Base-by-base conservation (phyloP, 2,329 filamentous ascomycete genomes). In the Aphanocladium album region DNA sequence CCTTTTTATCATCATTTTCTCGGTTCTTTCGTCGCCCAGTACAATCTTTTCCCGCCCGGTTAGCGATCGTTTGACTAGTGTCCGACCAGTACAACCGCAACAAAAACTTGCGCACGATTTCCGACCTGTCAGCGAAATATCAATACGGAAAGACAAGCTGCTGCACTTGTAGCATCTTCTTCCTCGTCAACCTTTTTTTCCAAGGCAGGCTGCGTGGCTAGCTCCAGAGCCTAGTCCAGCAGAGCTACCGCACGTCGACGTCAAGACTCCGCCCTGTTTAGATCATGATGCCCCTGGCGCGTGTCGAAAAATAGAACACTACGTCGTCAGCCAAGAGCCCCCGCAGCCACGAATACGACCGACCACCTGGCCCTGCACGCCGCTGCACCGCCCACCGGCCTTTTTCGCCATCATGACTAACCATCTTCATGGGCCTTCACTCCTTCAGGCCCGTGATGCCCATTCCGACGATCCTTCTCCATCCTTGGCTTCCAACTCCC, bases 371-470 rank as follows among this genome's bases (percentile, higher is more conserved):
- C 51, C 30, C 30, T 30, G 30, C n/a, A n/a, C 50, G 45, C 30
- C 35, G 37, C 60, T 39, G 58, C 58, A 43, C 52, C 47, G 53
- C 62, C 63, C 66, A 67, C 68, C 65, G 65, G 67, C 66, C n/a
- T n/a, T 55, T 43, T 61, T 65, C 63, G 56, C 62, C 60, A 65
- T 62, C 64, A 75, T 74, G 73, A 72, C 72, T 69, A 72, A 70
- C 65, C 69, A 65, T 67, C 67, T 66, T 63, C 70, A 63, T 66
- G 65, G 69, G 72, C 66, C 73, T 74, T 74, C 72, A 72, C 71
- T 73, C 72, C 66, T 70, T 73, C 72, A 74, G 71, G 67, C 70
- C 69, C 67, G 65, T 49, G 65, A 68, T 57, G 62, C 67, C 63
- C 19, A 60, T 60, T 21, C 46, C 49, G 45, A 51, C 51, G 19